These are phyloP conservation scores for Dactylorhiza incarnata DNA, from an alignment of 106 monocot species.

Conservation along the genomic window DNA sequence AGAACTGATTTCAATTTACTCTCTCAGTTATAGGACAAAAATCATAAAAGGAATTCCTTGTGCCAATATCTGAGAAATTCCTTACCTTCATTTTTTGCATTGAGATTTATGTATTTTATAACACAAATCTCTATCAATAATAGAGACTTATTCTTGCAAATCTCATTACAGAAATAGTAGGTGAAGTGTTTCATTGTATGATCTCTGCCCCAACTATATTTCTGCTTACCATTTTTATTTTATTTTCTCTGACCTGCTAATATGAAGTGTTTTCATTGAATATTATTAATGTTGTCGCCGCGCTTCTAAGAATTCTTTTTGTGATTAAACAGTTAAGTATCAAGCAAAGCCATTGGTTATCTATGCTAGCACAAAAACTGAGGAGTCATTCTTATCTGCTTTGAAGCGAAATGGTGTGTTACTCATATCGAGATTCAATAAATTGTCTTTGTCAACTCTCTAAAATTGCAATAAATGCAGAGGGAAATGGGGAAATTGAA, in stretches of 20 bases:
- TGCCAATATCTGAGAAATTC: neutral
- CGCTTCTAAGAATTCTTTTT: neutral
- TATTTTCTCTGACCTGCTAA: neutral
- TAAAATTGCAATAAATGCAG: conserved; percentile 34
- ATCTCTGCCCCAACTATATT: neutral
- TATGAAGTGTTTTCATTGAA: neutral
- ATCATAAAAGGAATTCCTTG: neutral
- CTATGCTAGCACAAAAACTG: conserved; percentile 94
- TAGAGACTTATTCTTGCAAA: neutral
- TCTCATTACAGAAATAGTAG: neutral
- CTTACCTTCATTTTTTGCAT: neutral
- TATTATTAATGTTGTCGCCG: neutral
- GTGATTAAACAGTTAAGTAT: conserved; percentile 72
- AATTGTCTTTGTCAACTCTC: conserved; percentile 5
- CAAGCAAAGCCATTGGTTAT: conserved; percentile 79
- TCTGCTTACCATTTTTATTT: neutral
- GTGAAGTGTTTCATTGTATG: neutral
- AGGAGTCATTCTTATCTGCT: conserved; percentile 76
- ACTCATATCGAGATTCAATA: neutral
- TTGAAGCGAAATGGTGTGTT: conserved; percentile 54
- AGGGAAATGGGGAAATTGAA: conserved; percentile 26
- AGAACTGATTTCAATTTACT: neutral
- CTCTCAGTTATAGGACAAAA: neutral
- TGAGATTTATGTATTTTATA: neutral
- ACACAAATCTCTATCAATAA: neutral